Conservation (phyloP, 306 rosid species). For the Bauhinia variegata region DNA sequence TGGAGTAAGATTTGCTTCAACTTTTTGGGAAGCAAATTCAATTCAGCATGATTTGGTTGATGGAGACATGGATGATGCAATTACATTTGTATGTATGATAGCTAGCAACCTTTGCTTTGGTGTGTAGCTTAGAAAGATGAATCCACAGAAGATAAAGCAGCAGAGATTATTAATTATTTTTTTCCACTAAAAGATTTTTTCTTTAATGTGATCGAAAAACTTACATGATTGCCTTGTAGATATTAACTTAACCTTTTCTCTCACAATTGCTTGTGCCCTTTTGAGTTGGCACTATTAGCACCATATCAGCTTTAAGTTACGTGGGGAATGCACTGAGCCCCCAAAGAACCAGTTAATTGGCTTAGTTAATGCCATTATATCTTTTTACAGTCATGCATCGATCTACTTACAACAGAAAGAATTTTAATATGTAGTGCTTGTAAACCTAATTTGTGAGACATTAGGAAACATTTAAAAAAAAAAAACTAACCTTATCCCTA, state of each 20-base stretch:
- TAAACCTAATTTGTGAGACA: too few species aligned
- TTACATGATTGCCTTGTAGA: constrained; percentile 14
- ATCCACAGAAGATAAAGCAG: too few species aligned
- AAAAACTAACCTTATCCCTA: too few species aligned
- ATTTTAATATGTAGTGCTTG: too few species aligned
- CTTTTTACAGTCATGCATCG: too few species aligned
- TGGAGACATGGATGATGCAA: constrained; percentile 3
- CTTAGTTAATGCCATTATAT: too few species aligned
- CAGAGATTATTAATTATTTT: too few species aligned
- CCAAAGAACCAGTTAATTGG: constrained; percentile 1
- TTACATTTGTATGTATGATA: constrained; percentile 19
- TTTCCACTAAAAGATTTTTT: constrained; percentile 4
- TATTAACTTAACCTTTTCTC: background rate
- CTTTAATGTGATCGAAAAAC: background rate
- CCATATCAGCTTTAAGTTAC: background rate
- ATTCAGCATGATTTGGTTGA: constrained; percentile 27
- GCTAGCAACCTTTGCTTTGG: background rate
- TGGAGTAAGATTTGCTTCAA: constrained; percentile 30
- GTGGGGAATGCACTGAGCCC: constrained; percentile 24
- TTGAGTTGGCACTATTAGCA: constrained; percentile 11
- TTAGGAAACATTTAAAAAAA: too few species aligned
- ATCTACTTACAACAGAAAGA: too few species aligned
- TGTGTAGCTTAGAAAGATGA: constrained; percentile 5
- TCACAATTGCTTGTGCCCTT: constrained; percentile 2
- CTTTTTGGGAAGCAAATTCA: constrained; percentile 28